A percentile compares a stretch with the other conserved stretches of the same genome.
phyloP scores from a whole-genome alignment of 2,329 filamentous ascomycete genomes.

The Penicillium sp. region DNA sequence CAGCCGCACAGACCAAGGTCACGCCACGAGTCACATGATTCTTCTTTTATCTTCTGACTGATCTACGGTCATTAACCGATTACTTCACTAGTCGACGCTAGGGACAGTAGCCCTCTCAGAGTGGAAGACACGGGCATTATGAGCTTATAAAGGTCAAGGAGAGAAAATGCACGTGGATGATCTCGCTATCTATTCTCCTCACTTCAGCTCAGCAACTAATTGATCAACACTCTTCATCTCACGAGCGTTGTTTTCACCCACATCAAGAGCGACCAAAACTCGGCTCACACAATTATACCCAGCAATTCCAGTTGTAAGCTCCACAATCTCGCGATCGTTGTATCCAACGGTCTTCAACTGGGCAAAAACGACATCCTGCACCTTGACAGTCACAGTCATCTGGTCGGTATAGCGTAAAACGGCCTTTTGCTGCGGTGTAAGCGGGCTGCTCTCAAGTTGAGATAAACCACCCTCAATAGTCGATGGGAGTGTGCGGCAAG shows the following conservation, averaged over 20 bases:
- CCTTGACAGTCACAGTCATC: slow-evolving; percentile 73
- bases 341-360: slow-evolving; percentile 60
- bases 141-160: not conserved
- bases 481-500: slow-evolving; percentile 53
- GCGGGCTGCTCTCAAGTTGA: slow-evolving; percentile 30
- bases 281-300: slow-evolving; percentile 86
- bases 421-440: slow-evolving; percentile 64
- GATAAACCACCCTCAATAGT: slow-evolving; percentile 35
- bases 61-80: not conserved
- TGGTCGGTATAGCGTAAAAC: slow-evolving; percentile 75
- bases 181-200: not conserved
- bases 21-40: not conserved
- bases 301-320: slow-evolving; percentile 81
- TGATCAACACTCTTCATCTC: slow-evolving; percentile 63
- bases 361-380: slow-evolving; percentile 67
- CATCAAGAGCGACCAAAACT: slow-evolving; percentile 80
- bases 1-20: not conserved
- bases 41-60: not conserved
- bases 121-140: too few relatives aligned
- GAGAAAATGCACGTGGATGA: not conserved
- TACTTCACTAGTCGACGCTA: not conserved
- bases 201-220: slow-evolving; percentile 13
- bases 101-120: too few relatives aligned
- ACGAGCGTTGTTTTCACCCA: slow-evolving; percentile 45
- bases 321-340: slow-evolving; percentile 72